A percentile compares a stretch with the other conserved stretches of the same genome.
Evolutionary conservation across 257 asterid species (phyloP).

Genomic region (Salvia splendens): DNA sequence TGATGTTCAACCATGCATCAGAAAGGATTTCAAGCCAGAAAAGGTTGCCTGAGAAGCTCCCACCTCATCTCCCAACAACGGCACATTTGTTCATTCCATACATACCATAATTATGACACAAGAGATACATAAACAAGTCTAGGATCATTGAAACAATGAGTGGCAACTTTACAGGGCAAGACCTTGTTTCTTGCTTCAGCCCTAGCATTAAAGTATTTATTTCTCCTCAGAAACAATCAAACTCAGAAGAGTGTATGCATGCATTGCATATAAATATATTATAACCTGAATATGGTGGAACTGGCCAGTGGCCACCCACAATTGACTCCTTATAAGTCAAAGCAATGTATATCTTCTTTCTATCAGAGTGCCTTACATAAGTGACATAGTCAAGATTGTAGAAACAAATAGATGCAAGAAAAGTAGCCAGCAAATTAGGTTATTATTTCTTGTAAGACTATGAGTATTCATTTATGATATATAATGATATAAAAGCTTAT

Average conservation of each 20-base stretch:
- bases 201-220: background rate
- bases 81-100: background rate
- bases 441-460: background rate
- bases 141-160: background rate
- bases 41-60: background rate
- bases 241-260: background rate
- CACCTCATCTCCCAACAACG: slow-evolving; percentile 1
- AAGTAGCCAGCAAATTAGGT: slow-evolving; percentile 13
- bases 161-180: background rate
- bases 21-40: background rate
- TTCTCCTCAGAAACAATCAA: background rate
- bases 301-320: background rate
- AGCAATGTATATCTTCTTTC: slow-evolving; percentile 6
- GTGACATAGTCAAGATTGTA: background rate
- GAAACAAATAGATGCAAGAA: slow-evolving; percentile 1
- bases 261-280: background rate
- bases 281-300: background rate
- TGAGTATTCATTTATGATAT: no score
- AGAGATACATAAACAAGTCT: slow-evolving; percentile 14
- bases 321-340: slow-evolving; percentile 9
- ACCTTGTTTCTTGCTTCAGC: slow-evolving; percentile 3
- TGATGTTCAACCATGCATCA: slow-evolving; percentile 18
- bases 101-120: slow-evolving; percentile 8
- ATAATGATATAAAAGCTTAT: no score
- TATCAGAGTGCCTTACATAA: background rate